Percentiles rank a stretch among this genome's conserved stretches.
Conservation (phyloP, 768 basidiomycete genomes). For the Lactarius pseudohatsudake region DNA sequence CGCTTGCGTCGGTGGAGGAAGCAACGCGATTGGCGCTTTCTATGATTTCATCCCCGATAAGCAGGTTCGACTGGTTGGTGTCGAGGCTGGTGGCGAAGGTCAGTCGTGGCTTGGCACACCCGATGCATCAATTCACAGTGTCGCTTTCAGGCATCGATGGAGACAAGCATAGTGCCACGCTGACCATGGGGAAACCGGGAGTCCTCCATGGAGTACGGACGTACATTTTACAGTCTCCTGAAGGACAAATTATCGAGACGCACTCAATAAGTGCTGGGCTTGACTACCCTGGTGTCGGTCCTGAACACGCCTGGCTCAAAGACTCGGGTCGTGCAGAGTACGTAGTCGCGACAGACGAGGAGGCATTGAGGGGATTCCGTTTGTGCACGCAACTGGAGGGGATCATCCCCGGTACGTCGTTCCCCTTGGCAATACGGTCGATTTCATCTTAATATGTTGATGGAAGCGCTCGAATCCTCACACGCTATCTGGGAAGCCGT, state of each 20-base stretch:
- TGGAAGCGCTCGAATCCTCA: conserved; percentile 86
- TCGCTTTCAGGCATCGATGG: conserved; percentile 67
- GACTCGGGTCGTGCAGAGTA: conserved; percentile 94
- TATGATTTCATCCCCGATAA: conserved; percentile 94
- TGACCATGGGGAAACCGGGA: conserved; percentile 87
- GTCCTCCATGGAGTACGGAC: conserved; percentile 96
- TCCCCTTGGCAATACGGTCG: neutral
- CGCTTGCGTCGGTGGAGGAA: conserved; percentile 97
- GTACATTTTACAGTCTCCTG: conserved; percentile 85
- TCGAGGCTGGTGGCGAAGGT: conserved; percentile 98
- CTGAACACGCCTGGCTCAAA: conserved; percentile 97
- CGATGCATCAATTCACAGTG: neutral
- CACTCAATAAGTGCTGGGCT: conserved; percentile 96
- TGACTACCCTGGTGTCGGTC: conserved; percentile 97
- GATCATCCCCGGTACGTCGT: conserved; percentile 82
- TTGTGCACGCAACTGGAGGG: conserved; percentile 91
- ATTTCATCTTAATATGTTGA: conserved; percentile 20
- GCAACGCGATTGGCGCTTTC: conserved; percentile 97
- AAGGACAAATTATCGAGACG: conserved; percentile 95
- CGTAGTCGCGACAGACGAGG: conserved; percentile 88
- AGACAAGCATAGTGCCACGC: conserved; percentile 86
- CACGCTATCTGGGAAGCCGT: conserved; percentile 96
- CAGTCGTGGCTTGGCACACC: conserved; percentile 24
- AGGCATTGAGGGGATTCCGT: conserved; percentile 90
- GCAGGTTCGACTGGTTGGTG: conserved; percentile 82